Percentiles rank a stretch among this genome's conserved stretches.
phyloP scores from a whole-genome alignment of 108 stramenopile species.

The Cyclostephanos invisitatus region DNA sequence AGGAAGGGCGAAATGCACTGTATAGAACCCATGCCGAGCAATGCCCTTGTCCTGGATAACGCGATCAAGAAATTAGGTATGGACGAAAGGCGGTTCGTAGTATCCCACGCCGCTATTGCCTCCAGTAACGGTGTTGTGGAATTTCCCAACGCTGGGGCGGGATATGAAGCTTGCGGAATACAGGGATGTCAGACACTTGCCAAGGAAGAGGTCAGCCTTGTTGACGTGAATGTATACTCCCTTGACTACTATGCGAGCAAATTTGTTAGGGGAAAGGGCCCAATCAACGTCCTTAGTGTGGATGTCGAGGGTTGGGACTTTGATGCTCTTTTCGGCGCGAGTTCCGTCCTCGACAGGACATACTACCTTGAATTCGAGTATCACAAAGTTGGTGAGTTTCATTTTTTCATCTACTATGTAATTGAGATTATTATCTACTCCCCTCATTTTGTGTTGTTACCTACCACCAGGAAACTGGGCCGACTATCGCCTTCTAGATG shows the following conservation, averaged over 20 bases:
- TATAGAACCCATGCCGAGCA: not conserved
- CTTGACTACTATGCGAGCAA: not conserved
- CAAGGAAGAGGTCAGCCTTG: not conserved
- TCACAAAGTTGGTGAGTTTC: not conserved
- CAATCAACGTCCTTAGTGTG: not conserved
- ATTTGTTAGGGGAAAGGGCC: not conserved
- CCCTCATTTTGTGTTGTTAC: too few species aligned
- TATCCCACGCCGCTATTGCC: not conserved
- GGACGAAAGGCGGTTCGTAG: not conserved
- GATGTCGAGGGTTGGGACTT: constrained; percentile 8
- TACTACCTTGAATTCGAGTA: constrained; percentile 23
- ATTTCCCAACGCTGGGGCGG: not conserved
- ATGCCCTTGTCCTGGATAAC: not conserved
- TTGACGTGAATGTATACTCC: not conserved
- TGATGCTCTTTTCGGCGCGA: constrained; percentile 3
- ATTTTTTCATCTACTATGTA: too few species aligned
- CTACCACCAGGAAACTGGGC: too few species aligned
- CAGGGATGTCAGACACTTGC: too few species aligned
- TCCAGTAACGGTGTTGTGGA: not conserved
- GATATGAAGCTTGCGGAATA: not conserved
- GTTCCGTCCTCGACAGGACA: not conserved
- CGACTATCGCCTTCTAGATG: too few species aligned
- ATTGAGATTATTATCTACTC: too few species aligned
- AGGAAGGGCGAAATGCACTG: not conserved
- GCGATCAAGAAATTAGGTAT: not conserved